Conservation (phyloP, 2,329 filamentous ascomycete species). For the Colletotrichum truncatum region DNA sequence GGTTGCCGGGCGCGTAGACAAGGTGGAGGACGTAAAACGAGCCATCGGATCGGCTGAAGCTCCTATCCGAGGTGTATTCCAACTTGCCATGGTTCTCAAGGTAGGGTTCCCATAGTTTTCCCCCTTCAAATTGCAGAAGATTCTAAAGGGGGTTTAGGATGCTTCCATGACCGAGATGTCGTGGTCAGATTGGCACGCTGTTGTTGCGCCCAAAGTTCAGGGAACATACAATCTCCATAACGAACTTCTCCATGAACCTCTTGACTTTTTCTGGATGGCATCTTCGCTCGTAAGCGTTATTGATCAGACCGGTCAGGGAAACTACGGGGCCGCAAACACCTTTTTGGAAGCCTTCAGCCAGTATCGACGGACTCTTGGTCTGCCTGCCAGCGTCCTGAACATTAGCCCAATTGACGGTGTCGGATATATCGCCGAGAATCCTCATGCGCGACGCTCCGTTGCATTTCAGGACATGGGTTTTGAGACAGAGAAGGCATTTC, state of each 20-base stretch:
- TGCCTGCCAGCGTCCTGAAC: constrained; percentile 49
- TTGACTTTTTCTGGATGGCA: constrained; percentile 48
- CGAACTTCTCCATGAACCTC: neutral
- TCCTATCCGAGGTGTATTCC: too few species aligned
- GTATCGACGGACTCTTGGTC: constrained; percentile 43
- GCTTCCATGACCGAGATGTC: too few species aligned
- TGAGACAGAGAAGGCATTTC: neutral
- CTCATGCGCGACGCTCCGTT: neutral
- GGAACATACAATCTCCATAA: constrained; percentile 4
- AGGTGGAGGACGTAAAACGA: too few species aligned
- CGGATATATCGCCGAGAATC: constrained; percentile 41
- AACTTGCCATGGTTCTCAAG: too few species aligned
- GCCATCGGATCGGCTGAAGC: too few species aligned
- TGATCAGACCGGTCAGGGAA: constrained; percentile 47
- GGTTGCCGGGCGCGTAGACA: too few species aligned
- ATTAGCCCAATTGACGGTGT: constrained; percentile 47
- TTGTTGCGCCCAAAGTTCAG: too few species aligned
- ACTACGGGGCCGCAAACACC: constrained; percentile 50
- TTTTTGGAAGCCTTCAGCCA: constrained; percentile 49
- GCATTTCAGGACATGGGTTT: neutral
- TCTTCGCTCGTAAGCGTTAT: constrained; percentile 45
- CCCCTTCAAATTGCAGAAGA: too few species aligned
- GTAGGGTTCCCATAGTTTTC: too few species aligned
- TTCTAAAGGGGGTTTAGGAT: too few species aligned
- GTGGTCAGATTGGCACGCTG: too few species aligned